Evolutionary conservation across 495 filamentous ascomycete species (phyloP).

Genomic region (Talaromyces thailandensis): DNA sequence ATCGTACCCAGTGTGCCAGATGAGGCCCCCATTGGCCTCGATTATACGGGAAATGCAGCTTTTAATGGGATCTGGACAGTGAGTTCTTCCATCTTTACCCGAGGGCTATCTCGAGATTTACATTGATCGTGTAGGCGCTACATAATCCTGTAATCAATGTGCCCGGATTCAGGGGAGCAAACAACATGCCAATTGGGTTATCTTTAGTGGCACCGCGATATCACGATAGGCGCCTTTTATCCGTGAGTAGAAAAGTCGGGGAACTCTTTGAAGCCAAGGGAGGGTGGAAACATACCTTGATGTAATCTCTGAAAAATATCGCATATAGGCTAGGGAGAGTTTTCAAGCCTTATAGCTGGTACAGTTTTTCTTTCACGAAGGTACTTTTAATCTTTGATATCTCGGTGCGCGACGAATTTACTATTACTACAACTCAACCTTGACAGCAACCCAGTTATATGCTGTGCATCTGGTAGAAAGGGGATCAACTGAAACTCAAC

Average conservation of each 20-base stretch:
- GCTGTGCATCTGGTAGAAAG: no score
- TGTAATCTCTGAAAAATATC: not conserved
- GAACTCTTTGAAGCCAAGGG: not conserved
- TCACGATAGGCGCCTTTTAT: not conserved
- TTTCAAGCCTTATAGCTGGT: no score
- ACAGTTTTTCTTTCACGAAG: no score
- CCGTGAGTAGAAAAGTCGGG: constrained; percentile 60
- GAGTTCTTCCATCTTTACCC: not conserved
- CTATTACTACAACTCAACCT: no score
- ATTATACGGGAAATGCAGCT: not conserved
- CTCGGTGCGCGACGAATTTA: no score
- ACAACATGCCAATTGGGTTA: constrained; percentile 69
- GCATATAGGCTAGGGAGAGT: no score
- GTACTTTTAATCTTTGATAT: no score
- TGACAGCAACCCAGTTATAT: no score
- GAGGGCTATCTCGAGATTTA: not conserved
- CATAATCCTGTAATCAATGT: constrained; percentile 1
- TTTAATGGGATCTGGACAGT: not conserved
- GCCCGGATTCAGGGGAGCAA: constrained; percentile 36
- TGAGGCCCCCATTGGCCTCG: not conserved
- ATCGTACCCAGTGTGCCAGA: constrained; percentile 3
- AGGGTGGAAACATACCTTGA: not conserved
- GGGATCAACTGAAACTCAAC: no score
- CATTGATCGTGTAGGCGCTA: not conserved
- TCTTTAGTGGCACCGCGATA: constrained; percentile 47